Evolutionary conservation across 192 early-diverging fungal species (phyloP).

Genomic region (Linnemannia exigua): DNA sequence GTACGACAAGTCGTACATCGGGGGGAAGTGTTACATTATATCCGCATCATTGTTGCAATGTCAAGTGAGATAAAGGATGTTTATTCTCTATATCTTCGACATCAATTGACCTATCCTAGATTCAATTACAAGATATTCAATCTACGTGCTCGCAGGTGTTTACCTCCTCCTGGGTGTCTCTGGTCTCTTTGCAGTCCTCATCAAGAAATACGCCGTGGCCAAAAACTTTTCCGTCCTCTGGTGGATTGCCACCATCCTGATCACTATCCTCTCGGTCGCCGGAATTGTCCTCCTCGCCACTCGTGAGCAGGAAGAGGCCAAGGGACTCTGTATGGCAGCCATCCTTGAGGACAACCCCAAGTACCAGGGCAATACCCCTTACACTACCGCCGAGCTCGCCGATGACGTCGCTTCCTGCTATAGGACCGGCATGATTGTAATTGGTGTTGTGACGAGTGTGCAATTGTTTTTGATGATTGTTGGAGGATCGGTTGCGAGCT

Average conservation of each 20-base stretch:
- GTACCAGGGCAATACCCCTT: background rate
- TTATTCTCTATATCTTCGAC: too few species aligned
- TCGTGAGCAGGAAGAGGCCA: conserved; percentile 23
- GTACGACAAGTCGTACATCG: background rate
- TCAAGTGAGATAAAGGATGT: too few species aligned
- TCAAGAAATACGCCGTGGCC: conserved; percentile 51
- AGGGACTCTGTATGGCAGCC: conserved; percentile 6
- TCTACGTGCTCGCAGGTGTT: conserved; percentile 25
- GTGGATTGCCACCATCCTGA: conserved; percentile 45
- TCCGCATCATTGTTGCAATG: too few species aligned
- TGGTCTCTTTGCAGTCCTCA: conserved; percentile 30
- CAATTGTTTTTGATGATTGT: conserved; percentile 31
- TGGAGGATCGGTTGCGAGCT: conserved; percentile 45
- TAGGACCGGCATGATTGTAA: conserved; percentile 10
- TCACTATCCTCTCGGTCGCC: conserved; percentile 25
- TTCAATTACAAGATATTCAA: conserved; percentile 12
- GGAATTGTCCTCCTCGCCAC: conserved; percentile 37
- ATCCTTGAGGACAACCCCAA: conserved; percentile 15
- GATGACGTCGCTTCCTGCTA: conserved; percentile 29
- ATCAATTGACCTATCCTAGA: background rate
- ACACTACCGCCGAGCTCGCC: background rate
- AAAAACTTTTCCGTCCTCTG: conserved; percentile 57
- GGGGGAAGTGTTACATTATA: too few species aligned
- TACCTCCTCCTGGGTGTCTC: conserved; percentile 38
- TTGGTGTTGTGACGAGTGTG: conserved; percentile 9